Evolutionary conservation across 257 asterid genomes (phyloP).

Genomic region (Jaltomata sinuosa): DNA sequence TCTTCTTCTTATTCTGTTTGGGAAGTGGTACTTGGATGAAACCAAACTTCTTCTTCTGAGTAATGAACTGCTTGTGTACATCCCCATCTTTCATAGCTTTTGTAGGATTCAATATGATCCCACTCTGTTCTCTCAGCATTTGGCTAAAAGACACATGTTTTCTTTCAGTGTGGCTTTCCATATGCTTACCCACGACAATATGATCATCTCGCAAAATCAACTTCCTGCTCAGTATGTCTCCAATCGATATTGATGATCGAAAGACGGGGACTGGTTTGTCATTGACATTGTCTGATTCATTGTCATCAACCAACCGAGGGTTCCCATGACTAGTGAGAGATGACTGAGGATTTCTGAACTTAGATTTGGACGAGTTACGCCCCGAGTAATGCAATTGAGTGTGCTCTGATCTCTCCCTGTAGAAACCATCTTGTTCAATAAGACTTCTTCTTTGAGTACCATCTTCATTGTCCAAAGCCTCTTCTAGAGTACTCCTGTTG

Average conservation of each 20-base stretch:
- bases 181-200: slow-evolving; percentile 27
- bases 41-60: slow-evolving; percentile 84
- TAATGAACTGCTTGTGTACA: slow-evolving; percentile 41
- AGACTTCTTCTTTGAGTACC: slow-evolving; percentile 9
- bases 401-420: slow-evolving; percentile 8
- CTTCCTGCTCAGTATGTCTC: slow-evolving; percentile 49
- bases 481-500: slow-evolving; percentile 21
- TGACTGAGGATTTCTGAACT: slow-evolving; percentile 42
- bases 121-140: slow-evolving; percentile 74
- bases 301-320: slow-evolving; percentile 15
- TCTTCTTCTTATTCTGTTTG: slow-evolving; percentile 55
- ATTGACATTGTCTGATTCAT: neutral
- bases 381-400: slow-evolving; percentile 8
- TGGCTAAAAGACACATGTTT: slow-evolving; percentile 65
- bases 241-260: slow-evolving; percentile 50
- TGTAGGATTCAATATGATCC: slow-evolving; percentile 39
- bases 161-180: slow-evolving; percentile 38
- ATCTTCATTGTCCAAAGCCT: slow-evolving; percentile 17
- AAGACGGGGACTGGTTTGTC: slow-evolving; percentile 27
- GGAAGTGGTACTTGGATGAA: slow-evolving; percentile 75
- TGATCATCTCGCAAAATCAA: slow-evolving; percentile 38
- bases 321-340: slow-evolving; percentile 13
- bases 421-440: slow-evolving; percentile 7
- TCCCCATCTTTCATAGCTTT: slow-evolving; percentile 26
- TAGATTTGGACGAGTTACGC: slow-evolving; percentile 24